Percentiles rank a stretch among this genome's conserved stretches.
Conservation (phyloP, 129 eudicot species). For the Arctium lappa region DNA sequence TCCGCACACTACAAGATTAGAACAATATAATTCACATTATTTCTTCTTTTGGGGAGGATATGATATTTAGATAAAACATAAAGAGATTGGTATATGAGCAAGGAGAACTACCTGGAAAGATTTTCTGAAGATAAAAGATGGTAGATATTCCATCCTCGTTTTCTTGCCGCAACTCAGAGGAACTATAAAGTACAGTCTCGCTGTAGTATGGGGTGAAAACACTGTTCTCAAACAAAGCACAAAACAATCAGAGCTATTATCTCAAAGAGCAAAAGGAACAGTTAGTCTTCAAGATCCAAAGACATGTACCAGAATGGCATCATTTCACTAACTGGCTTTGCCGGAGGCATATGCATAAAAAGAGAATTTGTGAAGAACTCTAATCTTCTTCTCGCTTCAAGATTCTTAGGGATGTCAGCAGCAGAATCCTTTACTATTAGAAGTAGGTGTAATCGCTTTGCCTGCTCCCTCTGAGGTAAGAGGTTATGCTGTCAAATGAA, state of each 20-base stretch:
- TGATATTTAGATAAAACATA: background rate
- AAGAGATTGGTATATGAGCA: background rate
- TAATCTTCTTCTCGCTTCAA: slow-evolving; percentile 96
- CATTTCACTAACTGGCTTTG: slow-evolving; percentile 92
- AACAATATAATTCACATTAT: background rate
- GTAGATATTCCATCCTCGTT: slow-evolving; percentile 96
- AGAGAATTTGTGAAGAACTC: slow-evolving; percentile 89
- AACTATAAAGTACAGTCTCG: slow-evolving; percentile 90
- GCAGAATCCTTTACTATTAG: slow-evolving; percentile 88
- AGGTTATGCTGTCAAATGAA: background rate
- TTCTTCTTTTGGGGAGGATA: background rate
- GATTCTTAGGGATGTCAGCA: slow-evolving; percentile 85
- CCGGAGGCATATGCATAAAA: slow-evolving; percentile 95
- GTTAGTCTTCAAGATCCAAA: background rate
- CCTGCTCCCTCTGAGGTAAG: slow-evolving; percentile 74
- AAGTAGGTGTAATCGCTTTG: slow-evolving; percentile 87
- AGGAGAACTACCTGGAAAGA: slow-evolving; percentile 74
- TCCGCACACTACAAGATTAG: background rate
- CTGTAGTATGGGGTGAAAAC: slow-evolving; percentile 99
- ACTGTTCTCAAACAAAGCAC: slow-evolving; percentile 43
- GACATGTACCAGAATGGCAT: slow-evolving; percentile 77
- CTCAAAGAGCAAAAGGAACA: background rate
- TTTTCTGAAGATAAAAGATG: slow-evolving; percentile 95
- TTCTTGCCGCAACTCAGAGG: slow-evolving; percentile 71
- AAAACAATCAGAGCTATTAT: slow-evolving; percentile 9